Conservation (phyloP, 2,329 filamentous ascomycete species). For the Sarocladiaceae sp. region DNA sequence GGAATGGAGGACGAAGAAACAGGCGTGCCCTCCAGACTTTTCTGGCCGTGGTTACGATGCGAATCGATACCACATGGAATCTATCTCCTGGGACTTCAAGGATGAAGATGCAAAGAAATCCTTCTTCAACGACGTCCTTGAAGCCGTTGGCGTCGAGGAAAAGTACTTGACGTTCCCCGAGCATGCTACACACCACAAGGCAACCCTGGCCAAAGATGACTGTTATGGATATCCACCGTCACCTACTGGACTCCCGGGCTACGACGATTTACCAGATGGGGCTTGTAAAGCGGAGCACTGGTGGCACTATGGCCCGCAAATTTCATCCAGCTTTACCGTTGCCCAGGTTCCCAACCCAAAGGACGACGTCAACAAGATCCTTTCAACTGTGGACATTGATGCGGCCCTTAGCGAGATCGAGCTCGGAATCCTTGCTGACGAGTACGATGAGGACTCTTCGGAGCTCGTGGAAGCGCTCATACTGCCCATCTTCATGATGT, state of each 20-base stretch:
- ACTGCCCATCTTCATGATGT: slow-evolving; percentile 12
- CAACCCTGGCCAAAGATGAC: background rate
- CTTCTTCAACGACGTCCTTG: background rate
- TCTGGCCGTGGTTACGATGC: background rate
- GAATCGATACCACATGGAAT: background rate
- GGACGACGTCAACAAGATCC: slow-evolving; percentile 5
- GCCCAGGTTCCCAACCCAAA: slow-evolving; percentile 11
- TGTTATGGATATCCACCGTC: too few relatives aligned
- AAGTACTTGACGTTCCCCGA: background rate
- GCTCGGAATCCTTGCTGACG: background rate
- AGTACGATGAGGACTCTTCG: slow-evolving; percentile 7
- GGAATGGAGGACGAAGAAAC: background rate
- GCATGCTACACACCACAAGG: background rate
- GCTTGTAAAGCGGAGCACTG: background rate
- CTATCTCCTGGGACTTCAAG: slow-evolving; percentile 1
- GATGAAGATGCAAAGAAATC: background rate
- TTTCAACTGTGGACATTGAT: slow-evolving; percentile 5
- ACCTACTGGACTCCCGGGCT: too few relatives aligned
- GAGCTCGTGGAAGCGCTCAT: slow-evolving; percentile 10
- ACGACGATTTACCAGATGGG: too few relatives aligned
- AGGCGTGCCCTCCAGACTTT: background rate
- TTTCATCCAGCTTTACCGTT: background rate
- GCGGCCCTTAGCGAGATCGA: background rate
- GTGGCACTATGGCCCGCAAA: background rate
- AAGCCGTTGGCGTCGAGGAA: background rate